Percentiles rank a stretch among this genome's conserved stretches.
phyloP scores from a whole-genome alignment of 805 yeast species.

The Zygoascus ofunaensis region DNA sequence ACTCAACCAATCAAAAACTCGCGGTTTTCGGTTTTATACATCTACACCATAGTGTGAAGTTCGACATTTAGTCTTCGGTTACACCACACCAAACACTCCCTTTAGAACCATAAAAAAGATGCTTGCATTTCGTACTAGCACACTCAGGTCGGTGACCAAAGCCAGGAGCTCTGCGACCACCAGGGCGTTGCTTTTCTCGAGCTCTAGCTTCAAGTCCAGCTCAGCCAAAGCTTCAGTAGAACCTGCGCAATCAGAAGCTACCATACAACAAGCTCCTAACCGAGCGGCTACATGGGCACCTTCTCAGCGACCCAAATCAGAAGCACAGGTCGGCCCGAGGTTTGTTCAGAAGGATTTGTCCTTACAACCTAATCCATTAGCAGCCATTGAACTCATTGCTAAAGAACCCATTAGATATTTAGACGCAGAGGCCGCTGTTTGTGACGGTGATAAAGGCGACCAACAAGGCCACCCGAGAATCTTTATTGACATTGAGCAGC shows the following conservation, averaged over 20 bases:
- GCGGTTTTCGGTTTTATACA: no score
- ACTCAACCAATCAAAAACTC: no score
- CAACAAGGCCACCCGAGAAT: constrained; percentile 79
- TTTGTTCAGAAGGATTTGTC: constrained; percentile 63
- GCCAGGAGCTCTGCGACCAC: no score
- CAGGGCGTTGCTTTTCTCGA: no score
- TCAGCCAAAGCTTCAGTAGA: no score
- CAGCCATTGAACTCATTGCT: constrained; percentile 77
- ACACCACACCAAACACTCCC: no score
- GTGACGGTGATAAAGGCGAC: constrained; percentile 59
- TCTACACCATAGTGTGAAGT: no score
- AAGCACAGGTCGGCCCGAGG: constrained; percentile 50
- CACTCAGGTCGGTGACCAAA: no score
- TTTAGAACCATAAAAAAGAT: no score
- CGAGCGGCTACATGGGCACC: constrained; percentile 61
- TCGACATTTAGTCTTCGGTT: no score
- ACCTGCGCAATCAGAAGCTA: neutral
- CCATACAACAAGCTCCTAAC: constrained; percentile 60
- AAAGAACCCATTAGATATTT: constrained; percentile 62
- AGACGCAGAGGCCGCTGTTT: constrained; percentile 58
- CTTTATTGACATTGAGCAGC: constrained; percentile 70
- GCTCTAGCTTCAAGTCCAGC: no score
- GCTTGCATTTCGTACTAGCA: no score
- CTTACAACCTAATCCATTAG: constrained; percentile 67
- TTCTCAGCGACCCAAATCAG: constrained; percentile 53